Evolutionary conservation across 2,329 filamentous ascomycete genomes (phyloP).

Genomic region (Colletotrichum sp.): DNA sequence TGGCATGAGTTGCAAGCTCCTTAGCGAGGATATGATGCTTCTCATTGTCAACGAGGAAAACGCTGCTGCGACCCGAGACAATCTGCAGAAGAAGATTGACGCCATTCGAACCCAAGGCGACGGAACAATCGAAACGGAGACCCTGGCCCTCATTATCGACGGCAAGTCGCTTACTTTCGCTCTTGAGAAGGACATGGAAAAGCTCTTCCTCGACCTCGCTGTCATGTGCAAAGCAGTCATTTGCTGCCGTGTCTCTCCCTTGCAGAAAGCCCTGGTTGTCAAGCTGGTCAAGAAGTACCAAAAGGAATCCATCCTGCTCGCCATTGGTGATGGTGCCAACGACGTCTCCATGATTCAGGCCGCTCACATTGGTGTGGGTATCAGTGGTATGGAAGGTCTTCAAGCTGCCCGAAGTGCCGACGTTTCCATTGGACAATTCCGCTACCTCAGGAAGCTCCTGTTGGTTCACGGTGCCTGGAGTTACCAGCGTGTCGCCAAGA

Average conservation of each 20-base stretch:
- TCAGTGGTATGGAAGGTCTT: conserved; percentile 94
- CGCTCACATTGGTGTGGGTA: conserved; percentile 96
- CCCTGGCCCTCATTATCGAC: conserved; percentile 91
- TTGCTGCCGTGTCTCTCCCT: conserved; percentile 93
- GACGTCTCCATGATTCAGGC: conserved; percentile 99
- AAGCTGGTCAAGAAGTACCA: conserved; percentile 95
- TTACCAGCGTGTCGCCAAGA: conserved; percentile 95
- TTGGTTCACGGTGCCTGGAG: conserved; percentile 97
- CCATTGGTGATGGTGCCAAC: conserved; percentile 97
- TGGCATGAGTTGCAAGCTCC: conserved; percentile 98
- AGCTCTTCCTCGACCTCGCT: conserved; percentile 89
- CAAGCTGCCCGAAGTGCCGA: conserved; percentile 96
- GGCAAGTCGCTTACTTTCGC: conserved; percentile 94
- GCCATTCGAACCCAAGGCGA: conserved; percentile 85
- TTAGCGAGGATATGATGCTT: conserved; percentile 98
- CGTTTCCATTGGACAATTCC: conserved; percentile 94
- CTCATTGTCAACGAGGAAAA: conserved; percentile 94
- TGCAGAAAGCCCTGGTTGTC: conserved; percentile 96
- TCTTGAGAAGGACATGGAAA: conserved; percentile 91
- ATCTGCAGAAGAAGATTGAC: conserved; percentile 90
- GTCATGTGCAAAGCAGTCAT: conserved; percentile 99
- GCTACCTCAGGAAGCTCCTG: conserved; percentile 90
- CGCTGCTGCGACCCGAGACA: conserved; percentile 79
- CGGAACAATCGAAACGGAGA: conserved; percentile 78
- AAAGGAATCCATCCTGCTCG: conserved; percentile 87